Evolutionary conservation across 2,329 filamentous ascomycete genomes (phyloP), one percentile per base, ranked within the genome.

Genomic region (Sarocladium kiliense): DNA sequence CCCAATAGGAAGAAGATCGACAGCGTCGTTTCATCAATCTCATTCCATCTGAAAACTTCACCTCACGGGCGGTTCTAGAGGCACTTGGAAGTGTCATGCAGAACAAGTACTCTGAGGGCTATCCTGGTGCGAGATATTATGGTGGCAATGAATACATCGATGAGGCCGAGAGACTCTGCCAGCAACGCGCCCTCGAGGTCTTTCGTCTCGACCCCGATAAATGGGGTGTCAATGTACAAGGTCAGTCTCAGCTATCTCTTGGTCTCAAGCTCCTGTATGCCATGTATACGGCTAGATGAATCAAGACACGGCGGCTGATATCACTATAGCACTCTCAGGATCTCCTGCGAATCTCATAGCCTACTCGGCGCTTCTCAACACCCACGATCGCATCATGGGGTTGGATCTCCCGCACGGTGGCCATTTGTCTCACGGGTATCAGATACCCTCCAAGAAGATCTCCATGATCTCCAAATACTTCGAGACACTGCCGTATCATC

Each of bases 11-110:
- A 77, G 96, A 96, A 82, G 82, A 81, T 64, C 84, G 93, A 64
- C 93, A 97, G 72, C 95, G 96, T 73, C 90, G 96, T 72, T 97
- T 96, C 69, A 95, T 97, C 76, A 96, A 97, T 74, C 79, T 95
- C 58, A 95, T 95, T 61, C 90, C 90, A 23, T 95, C 90, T 12
- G 90, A 95, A 75, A 95, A 95, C 77, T 94, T 95, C 68, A 95
- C 90, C 26, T 94, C 90, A 4, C 87, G 92, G 71, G 89, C 90
- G 23, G 90, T 95, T 19, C 82, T 95, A 55, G 90, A 95, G 76
- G 89, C 90, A 27, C 77, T 95, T 58, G 90, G 90, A 61, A 94
- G 89, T 77, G 87, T 91, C 54, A 95, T 95, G 91, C 90, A 94
- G 71, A 95, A 96, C 74, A 97, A 97, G 74, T 97, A 97, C 77